phyloP scores from a whole-genome alignment of 2,329 filamentous ascomycete species.

The Fusarium longipes region DNA sequence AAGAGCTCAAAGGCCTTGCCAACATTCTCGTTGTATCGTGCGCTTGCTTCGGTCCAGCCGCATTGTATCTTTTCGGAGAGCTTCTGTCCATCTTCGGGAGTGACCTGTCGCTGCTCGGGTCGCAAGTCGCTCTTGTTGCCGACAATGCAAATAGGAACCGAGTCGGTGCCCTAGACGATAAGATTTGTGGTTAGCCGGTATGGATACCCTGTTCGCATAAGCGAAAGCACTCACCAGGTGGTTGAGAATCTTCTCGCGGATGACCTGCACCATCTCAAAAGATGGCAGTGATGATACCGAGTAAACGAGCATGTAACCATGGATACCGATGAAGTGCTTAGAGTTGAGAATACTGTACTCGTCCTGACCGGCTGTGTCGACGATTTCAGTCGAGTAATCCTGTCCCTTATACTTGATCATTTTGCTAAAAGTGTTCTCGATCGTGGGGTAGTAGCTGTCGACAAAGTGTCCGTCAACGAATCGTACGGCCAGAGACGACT shows the following conservation, averaged over 20 bases:
- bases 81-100: conserved; percentile 83
- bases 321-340: conserved; percentile 98
- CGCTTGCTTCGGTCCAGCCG: conserved; percentile 94
- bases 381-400: conserved; percentile 95
- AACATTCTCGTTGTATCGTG: conserved; percentile 94
- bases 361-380: conserved; percentile 98
- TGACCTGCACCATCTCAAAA: conserved; percentile 97
- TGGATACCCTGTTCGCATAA: neutral
- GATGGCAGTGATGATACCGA: conserved; percentile 94
- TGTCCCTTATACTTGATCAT: conserved; percentile 92
- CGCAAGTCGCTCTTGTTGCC: conserved; percentile 97
- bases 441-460: conserved; percentile 98
- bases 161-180: conserved; percentile 80
- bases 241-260: conserved; percentile 96
- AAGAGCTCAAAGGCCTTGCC: conserved; percentile 92
- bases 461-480: conserved; percentile 99
- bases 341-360: conserved; percentile 99
- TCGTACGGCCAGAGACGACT: conserved; percentile 95
- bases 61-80: conserved; percentile 89
- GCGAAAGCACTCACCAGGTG: conserved; percentile 76
- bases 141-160: conserved; percentile 92
- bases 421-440: conserved; percentile 98
- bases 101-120: conserved; percentile 92
- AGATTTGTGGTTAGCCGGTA: conserved; percentile 6
- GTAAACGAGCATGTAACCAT: conserved; percentile 98